Percentiles rank a stretch among this genome's conserved stretches.
Conservation (phyloP, 345 rosid genomes). For the Salix viminalis region DNA sequence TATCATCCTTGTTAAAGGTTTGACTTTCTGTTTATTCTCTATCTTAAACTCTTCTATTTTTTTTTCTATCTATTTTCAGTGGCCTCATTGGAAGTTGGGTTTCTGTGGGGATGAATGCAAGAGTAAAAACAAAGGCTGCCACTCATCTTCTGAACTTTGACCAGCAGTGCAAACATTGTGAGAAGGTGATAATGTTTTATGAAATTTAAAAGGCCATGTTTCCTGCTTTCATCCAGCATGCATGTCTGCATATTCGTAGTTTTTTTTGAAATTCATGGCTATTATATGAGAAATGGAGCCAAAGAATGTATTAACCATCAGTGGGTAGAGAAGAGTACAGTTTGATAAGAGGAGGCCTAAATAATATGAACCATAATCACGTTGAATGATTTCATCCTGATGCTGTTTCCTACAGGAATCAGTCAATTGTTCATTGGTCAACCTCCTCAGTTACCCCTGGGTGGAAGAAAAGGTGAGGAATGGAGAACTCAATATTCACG, state of each 20-base stretch:
- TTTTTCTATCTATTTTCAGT: conserved; percentile 29
- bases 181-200: conserved; percentile 55
- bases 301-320: background rate
- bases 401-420: conserved; percentile 51
- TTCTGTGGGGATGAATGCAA: conserved; percentile 72
- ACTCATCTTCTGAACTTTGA: conserved; percentile 69
- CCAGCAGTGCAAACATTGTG: conserved; percentile 82
- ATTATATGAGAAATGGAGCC: background rate
- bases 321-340: too few species aligned
- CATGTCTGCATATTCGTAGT: background rate
- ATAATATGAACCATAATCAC: background rate
- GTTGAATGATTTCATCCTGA: background rate
- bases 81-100: conserved; percentile 90
- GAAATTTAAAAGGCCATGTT: background rate
- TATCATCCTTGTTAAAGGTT: background rate
- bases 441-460: conserved; percentile 89
- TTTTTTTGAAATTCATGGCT: background rate
- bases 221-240: conserved; percentile 4
- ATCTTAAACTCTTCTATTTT: background rate
- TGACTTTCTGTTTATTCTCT: background rate
- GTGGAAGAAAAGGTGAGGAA: conserved; percentile 70
- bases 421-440: conserved; percentile 59
- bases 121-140: conserved; percentile 54
- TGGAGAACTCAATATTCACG: conserved; percentile 65
- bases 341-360: background rate